A percentile compares a stretch with the other conserved stretches of the same genome.
phyloP scores from a whole-genome alignment of 257 asterid species.

The Thymus mandschuricus region DNA sequence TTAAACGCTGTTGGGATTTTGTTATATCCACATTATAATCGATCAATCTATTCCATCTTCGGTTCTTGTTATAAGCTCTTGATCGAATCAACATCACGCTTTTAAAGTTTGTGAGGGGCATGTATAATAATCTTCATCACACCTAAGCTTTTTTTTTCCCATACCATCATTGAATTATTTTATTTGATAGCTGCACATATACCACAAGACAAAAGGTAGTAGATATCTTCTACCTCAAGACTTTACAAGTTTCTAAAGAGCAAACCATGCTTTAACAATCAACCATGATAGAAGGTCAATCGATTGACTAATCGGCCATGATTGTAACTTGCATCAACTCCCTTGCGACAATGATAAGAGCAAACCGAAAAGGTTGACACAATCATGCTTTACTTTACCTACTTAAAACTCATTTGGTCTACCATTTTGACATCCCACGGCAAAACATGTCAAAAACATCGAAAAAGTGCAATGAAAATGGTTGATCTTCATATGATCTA shows the following conservation, averaged over 20 bases:
- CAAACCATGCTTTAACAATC: no score
- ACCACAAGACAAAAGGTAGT: no score
- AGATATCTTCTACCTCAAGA: neutral
- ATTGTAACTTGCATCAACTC: conserved; percentile 33
- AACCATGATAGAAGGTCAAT: neutral
- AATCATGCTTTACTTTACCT: conserved; percentile 22
- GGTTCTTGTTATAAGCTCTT: no score
- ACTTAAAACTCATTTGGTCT: conserved; percentile 35
- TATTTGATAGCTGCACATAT: neutral
- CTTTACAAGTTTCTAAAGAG: neutral
- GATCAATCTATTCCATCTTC: no score
- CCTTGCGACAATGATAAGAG: conserved; percentile 21
- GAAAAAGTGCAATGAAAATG: neutral
- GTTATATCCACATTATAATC: neutral
- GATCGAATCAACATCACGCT: neutral
- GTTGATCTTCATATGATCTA: no score
- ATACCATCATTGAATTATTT: neutral
- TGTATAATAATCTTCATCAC: conserved; percentile 1
- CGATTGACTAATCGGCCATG: conserved; percentile 27
- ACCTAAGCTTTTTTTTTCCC: neutral
- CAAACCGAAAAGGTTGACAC: conserved; percentile 20
- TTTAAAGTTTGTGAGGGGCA: neutral
- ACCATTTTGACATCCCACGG: conserved; percentile 33
- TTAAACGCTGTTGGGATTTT: neutral
- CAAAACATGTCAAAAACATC: conserved; percentile 26